Conservation (phyloP, 805 yeast species). For the Ogataea thermomethanolica region DNA sequence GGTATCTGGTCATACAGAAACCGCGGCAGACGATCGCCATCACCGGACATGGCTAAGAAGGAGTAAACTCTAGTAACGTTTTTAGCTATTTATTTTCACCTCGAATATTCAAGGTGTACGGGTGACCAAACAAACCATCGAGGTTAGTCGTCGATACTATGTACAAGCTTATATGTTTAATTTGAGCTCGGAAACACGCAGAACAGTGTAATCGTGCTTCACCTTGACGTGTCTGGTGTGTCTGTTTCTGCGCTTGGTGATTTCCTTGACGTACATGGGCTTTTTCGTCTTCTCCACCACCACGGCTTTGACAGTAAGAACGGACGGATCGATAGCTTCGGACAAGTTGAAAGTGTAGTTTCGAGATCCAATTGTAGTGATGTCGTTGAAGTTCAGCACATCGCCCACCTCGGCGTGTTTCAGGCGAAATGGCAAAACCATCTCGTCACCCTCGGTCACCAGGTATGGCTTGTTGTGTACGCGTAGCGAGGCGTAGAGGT, state of each 20-base stretch:
- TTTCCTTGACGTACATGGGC: slow-evolving; percentile 67
- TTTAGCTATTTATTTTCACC: neutral
- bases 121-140: neutral
- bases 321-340: slow-evolving; percentile 47
- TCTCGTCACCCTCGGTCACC: slow-evolving; percentile 86
- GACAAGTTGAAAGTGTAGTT: slow-evolving; percentile 63
- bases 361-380: slow-evolving; percentile 80
- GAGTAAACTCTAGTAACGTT: neutral
- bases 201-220: slow-evolving; percentile 72
- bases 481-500: slow-evolving; percentile 76
- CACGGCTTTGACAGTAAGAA: slow-evolving; percentile 66
- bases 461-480: slow-evolving; percentile 82
- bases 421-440: slow-evolving; percentile 74
- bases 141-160: slow-evolving; percentile 1
- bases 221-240: slow-evolving; percentile 61
- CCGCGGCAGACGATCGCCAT: slow-evolving; percentile 24
- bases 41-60: slow-evolving; percentile 3
- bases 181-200: slow-evolving; percentile 70
- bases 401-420: slow-evolving; percentile 83
- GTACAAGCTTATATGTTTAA: slow-evolving; percentile 35
- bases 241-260: slow-evolving; percentile 78
- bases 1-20: slow-evolving; percentile 32
- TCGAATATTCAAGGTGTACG: neutral
- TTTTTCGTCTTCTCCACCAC: slow-evolving; percentile 84
- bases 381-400: slow-evolving; percentile 65